These are phyloP conservation scores for Yarrowia alimentaria DNA, from an alignment of 805 yeast species.

Conservation along the genomic window DNA sequence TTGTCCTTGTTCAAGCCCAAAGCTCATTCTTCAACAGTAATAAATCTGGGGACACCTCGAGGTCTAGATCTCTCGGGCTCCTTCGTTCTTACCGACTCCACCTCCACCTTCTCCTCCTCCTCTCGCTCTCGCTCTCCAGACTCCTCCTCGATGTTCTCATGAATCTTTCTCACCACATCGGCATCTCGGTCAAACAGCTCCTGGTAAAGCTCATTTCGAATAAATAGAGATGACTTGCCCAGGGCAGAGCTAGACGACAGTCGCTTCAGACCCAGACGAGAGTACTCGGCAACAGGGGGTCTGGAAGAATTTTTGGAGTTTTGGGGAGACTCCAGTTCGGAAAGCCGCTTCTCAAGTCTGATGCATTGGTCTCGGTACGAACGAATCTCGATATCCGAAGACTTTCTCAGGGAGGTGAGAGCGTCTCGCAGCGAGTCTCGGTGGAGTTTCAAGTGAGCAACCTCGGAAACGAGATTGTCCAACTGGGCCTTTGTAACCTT, in stretches of 20 bases:
- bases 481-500: neutral
- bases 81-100: too few relatives aligned
- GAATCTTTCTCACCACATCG: slow-evolving; percentile 11
- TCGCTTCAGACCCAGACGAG: slow-evolving; percentile 5
- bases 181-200: slow-evolving; percentile 25
- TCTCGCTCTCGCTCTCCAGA: neutral
- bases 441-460: slow-evolving; percentile 8
- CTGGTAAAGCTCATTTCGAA: slow-evolving; percentile 27
- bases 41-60: too few relatives aligned
- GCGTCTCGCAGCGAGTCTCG: slow-evolving; percentile 27
- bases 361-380: slow-evolving; percentile 20
- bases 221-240: slow-evolving; percentile 12
- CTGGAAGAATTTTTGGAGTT: too few relatives aligned
- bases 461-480: neutral
- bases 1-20: too few relatives aligned
- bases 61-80: too few relatives aligned
- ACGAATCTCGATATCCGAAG: slow-evolving; percentile 22
- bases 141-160: slow-evolving; percentile 20
- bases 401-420: slow-evolving; percentile 17
- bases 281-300: too few relatives aligned
- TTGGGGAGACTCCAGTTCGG: slow-evolving; percentile 3
- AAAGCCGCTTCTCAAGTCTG: slow-evolving; percentile 13
- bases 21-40: too few relatives aligned
- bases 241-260: slow-evolving; percentile 7
- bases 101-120: too few relatives aligned